phyloP scores from a whole-genome alignment of 1,284 basidiomycete species.

The Somion occarium region DNA sequence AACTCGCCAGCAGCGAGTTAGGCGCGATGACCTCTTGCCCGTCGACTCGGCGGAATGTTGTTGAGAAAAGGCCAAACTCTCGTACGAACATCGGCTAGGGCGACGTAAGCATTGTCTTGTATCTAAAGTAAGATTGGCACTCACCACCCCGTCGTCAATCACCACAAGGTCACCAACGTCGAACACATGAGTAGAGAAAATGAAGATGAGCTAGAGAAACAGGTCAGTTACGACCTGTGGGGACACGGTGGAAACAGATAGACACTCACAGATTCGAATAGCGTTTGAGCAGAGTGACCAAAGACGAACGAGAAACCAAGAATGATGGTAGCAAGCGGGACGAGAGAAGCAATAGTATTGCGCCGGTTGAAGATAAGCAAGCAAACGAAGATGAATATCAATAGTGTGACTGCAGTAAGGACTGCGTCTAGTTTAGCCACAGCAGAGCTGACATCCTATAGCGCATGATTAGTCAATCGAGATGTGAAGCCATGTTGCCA shows the following conservation, averaged over 20 bases:
- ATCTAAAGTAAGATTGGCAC: background rate
- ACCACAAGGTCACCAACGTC: constrained; percentile 77
- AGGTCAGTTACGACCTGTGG: constrained; percentile 3
- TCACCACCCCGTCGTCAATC: constrained; percentile 63
- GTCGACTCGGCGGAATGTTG: constrained; percentile 74
- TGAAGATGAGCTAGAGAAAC: constrained; percentile 62
- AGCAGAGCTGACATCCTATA: constrained; percentile 63
- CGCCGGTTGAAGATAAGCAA: constrained; percentile 74
- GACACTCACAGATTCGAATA: constrained; percentile 70
- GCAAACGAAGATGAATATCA: constrained; percentile 68
- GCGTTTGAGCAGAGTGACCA: constrained; percentile 75
- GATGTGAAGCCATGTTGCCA: background rate
- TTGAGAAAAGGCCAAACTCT: constrained; percentile 81
- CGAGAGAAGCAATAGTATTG: constrained; percentile 72
- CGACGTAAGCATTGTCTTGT: background rate
- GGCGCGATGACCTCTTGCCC: constrained; percentile 80
- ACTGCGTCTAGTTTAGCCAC: constrained; percentile 76
- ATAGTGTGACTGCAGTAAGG: constrained; percentile 54
- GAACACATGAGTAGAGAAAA: constrained; percentile 79
- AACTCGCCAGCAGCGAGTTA: constrained; percentile 68
- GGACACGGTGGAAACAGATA: background rate
- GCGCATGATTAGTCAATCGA: background rate
- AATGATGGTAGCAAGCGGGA: constrained; percentile 77
- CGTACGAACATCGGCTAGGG: constrained; percentile 53
- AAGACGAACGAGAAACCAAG: constrained; percentile 81